Base-by-base conservation (phyloP, 192 early-diverging fungal species). In the Backusella parvicylindrica region DNA sequence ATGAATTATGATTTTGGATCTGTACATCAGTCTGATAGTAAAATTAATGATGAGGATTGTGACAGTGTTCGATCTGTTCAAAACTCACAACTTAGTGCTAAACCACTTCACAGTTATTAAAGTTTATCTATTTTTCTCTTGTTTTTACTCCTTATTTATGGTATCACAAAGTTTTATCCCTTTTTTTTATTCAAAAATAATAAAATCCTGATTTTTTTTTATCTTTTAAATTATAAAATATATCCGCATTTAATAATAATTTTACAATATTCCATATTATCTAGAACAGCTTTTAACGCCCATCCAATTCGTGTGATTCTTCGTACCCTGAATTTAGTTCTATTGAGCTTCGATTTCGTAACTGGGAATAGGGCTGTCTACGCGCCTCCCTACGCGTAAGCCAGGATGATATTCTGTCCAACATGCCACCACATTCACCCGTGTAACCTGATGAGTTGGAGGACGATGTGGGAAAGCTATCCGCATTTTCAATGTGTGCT, bases 401-500 rank as follows among this genome's bases (percentile, higher is more conserved):
- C 66, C 66, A 68, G 3, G 66, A 23, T 11, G 66, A 38, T 23
- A 68, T n/a, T 68, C 11, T 68, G 36, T 68, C 66, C 32, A 68
- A 37, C n/a, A 68, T 68, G 21, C 66, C 66, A 68, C 66, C 66
- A 37, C 66, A 68, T 33, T 68, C 66, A 12, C 35, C 21, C 11
- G 66, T 37, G 36, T 68, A 68, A 37, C 36, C 13, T 43, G 38
- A 28, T 60, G 23, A 21, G 13, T 28, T 60, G 26, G 53, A 60
- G 53, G 53, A 13, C 9, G 23, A 9, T 26, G 0, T 70, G 6
- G 40, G 28, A 26, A 40, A 41, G 6, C 13, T 41, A 18, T 70
- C 68, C 4, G 40, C 68, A 30, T 37, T 81, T 41, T 89, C 86
- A 8, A 81, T 86, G 28, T 77, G 75, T 21, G 82, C 84, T 35